These are phyloP conservation scores for Kuraishia cidri DNA, from an alignment of 805 yeast genomes.

Conservation along the genomic window DNA sequence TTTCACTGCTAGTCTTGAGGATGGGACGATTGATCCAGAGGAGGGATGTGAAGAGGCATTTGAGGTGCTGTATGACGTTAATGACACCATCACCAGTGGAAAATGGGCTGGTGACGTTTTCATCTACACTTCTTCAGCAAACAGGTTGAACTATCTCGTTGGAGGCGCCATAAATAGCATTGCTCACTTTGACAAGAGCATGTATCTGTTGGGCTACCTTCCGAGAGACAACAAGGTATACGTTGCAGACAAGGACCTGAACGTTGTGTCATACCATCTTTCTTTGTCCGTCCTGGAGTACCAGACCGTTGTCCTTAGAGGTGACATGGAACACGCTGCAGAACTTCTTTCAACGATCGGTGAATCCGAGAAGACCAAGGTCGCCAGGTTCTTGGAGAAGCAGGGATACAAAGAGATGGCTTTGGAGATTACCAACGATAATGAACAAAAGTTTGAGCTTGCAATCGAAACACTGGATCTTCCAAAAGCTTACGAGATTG, in stretches of 20 bases:
- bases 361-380: conserved; percentile 60
- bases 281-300: conserved; percentile 86
- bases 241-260: conserved; percentile 84
- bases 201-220: conserved; percentile 81
- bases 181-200: conserved; percentile 85
- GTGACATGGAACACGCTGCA: conserved; percentile 81
- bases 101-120: conserved; percentile 98
- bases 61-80: conserved; percentile 74
- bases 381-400: conserved; percentile 89
- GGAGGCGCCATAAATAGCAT: conserved; percentile 90
- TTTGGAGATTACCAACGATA: conserved; percentile 70
- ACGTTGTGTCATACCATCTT: conserved; percentile 71
- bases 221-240: conserved; percentile 87
- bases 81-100: conserved; percentile 79
- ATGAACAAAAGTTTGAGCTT: conserved; percentile 86
- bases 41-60: conserved; percentile 88
- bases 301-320: conserved; percentile 92
- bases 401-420: conserved; percentile 87
- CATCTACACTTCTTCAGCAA: conserved; percentile 78
- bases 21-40: conserved; percentile 55
- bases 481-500: conserved; percentile 60
- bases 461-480: conserved; percentile 74
- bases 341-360: conserved; percentile 55
- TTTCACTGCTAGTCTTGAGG: conserved; percentile 52
- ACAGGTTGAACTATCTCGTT: conserved; percentile 87